These are phyloP conservation scores for Biscutella laevigata DNA, from an alignment of 441 rosid species.

Conservation along the genomic window DNA sequence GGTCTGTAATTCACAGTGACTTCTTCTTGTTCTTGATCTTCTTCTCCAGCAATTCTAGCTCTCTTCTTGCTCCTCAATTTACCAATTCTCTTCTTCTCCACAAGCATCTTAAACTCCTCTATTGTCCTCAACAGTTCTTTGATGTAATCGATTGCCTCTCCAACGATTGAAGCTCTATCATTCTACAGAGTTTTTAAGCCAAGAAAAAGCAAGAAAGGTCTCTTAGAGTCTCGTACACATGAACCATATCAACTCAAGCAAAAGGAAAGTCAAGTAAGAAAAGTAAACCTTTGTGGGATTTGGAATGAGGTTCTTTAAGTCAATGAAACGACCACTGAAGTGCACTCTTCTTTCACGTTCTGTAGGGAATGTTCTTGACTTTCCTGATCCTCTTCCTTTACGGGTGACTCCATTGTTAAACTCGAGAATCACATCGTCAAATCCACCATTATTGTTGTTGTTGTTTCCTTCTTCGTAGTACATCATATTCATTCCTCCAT, in stretches of 20 bases:
- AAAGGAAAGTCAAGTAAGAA: background rate
- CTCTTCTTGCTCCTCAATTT: slow-evolving; percentile 55
- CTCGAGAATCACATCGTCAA: slow-evolving; percentile 50
- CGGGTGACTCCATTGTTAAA: slow-evolving; percentile 43
- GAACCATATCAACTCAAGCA: background rate
- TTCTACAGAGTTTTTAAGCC: slow-evolving; percentile 29
- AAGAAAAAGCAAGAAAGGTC: background rate
- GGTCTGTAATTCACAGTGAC: slow-evolving; percentile 28
- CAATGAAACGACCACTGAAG: slow-evolving; percentile 43
- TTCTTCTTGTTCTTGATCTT: slow-evolving; percentile 30
- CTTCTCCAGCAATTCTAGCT: slow-evolving; percentile 23
- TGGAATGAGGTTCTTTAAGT: slow-evolving; percentile 61
- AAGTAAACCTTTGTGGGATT: slow-evolving; percentile 70
- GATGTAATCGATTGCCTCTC: slow-evolving; percentile 76
- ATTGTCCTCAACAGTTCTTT: slow-evolving; percentile 66
- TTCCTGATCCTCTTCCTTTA: slow-evolving; percentile 43
- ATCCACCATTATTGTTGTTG: slow-evolving; percentile 22
- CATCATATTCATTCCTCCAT: slow-evolving; percentile 25
- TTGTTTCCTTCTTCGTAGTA: slow-evolving; percentile 29
- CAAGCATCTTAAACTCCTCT: slow-evolving; percentile 57
- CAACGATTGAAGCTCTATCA: slow-evolving; percentile 77
- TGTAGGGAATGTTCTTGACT: slow-evolving; percentile 51
- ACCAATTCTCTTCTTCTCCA: slow-evolving; percentile 65
- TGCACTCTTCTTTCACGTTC: slow-evolving; percentile 73
- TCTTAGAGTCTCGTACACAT: background rate